Conservation (phyloP, 2,329 filamentous ascomycete genomes). For the Colletotrichum simmondsii region DNA sequence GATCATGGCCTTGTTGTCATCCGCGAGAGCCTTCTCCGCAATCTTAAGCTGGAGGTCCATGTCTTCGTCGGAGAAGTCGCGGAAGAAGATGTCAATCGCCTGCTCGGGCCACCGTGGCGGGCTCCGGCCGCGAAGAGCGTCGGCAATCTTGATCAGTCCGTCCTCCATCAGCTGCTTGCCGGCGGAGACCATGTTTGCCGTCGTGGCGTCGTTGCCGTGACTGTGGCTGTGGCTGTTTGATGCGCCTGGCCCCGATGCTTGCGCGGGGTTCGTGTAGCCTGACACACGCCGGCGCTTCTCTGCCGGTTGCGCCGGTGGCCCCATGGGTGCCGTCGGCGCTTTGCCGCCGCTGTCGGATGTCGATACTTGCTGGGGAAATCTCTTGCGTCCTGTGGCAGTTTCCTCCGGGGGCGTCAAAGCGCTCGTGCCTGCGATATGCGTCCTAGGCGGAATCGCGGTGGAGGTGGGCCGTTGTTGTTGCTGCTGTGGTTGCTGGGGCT, state of each 20-base stretch:
- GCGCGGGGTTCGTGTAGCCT: slow-evolving; percentile 37
- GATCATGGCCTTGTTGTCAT: slow-evolving; percentile 69
- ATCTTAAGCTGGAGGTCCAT: slow-evolving; percentile 69
- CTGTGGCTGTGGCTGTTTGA: slow-evolving; percentile 30
- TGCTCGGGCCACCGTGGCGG: slow-evolving; percentile 65
- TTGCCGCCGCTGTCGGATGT: slow-evolving; percentile 25
- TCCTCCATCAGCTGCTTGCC: slow-evolving; percentile 47
- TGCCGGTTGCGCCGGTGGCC: slow-evolving; percentile 28
- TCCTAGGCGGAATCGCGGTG: slow-evolving; percentile 51
- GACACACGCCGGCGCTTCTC: slow-evolving; percentile 50
- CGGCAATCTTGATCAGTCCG: slow-evolving; percentile 46
- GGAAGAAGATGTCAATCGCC: slow-evolving; percentile 69
- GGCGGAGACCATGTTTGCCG: slow-evolving; percentile 37
- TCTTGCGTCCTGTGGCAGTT: slow-evolving; percentile 55
- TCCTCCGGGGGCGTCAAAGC: slow-evolving; percentile 69
- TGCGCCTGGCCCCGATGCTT: slow-evolving; percentile 16
- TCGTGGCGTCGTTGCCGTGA: slow-evolving; percentile 44
- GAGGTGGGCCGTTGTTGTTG: slow-evolving; percentile 42
- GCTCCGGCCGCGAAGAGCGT: slow-evolving; percentile 51
- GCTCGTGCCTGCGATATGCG: slow-evolving; percentile 51
- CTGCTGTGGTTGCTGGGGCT: slow-evolving; percentile 35
- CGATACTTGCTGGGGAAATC: slow-evolving; percentile 41
- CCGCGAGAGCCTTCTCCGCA: slow-evolving; percentile 67
- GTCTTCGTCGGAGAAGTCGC: slow-evolving; percentile 67
- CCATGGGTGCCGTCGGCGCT: slow-evolving; percentile 32